Evolutionary conservation across 495 filamentous ascomycete species (phyloP), one percentile per base, ranked within the genome.

Genomic region (Hapsidospora chrysogenum): DNA sequence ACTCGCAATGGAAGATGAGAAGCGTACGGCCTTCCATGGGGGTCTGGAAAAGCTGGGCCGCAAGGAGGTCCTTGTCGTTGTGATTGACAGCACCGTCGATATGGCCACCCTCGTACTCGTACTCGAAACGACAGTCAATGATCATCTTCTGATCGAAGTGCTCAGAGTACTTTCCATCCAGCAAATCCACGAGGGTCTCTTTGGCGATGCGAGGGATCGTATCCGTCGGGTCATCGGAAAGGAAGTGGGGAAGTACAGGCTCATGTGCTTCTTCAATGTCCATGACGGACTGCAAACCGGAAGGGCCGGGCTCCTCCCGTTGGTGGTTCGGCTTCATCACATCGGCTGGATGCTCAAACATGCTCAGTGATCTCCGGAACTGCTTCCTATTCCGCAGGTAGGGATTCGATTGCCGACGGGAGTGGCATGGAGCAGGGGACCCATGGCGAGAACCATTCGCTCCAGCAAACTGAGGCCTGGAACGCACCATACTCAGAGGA

Each of bases 51-150:
- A 99, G 70, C 32, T 85, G 68, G 33, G 60, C 58, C 1, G 85
- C 74, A 39, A 99, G 62, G 20, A 73, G 53, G 42, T 96, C 87
- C 56, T 93, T 96, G 56, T 93, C 82, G 50, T 94, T 95, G 61
- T 80, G 84, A 59, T 99, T 99, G 47, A 92, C 58, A 21, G 92
- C 92, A 0, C 80, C 80, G 32, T 80, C 68, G 41, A 99, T 93
- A 49, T 99, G 92, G 13, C 92, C 92, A 29, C 92, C 92, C 20
- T 92, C 77, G 53, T 86, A 99, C 57, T 99, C 92, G 53, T 96
- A 99, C 56, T 96, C 92, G 52, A 99, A 99, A 9, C 89, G 80
- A 50, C 92, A 99, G 48, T 99, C 92, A 35, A 99, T 74, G 43
- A 99, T 63, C 52, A 89, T 66, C 41, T 78, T 74, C 40, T 83